Percentiles rank a stretch among this genome's conserved stretches.
Conservation (phyloP, 768 basidiomycete species). For the Scleroderma citrinum region DNA sequence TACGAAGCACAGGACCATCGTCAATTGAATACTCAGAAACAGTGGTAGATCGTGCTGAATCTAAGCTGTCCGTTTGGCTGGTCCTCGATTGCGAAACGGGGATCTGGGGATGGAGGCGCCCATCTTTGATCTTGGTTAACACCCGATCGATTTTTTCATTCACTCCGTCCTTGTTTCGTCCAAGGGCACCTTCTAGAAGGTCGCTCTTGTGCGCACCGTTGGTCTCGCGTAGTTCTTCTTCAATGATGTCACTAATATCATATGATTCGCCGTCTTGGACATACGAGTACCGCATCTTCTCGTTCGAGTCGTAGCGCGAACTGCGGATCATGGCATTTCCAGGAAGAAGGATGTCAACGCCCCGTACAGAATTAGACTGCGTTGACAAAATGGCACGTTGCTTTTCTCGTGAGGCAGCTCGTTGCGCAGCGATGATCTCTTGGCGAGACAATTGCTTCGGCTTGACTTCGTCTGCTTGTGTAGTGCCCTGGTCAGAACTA, state of each 20-base stretch:
- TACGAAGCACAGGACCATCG: conserved; percentile 19
- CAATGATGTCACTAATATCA: conserved; percentile 91
- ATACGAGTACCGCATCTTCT: conserved; percentile 88
- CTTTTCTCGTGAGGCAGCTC: conserved; percentile 78
- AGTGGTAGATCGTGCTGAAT: conserved; percentile 28
- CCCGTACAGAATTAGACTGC: conserved; percentile 77
- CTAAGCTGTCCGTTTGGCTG: conserved; percentile 19
- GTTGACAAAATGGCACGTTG: conserved; percentile 83
- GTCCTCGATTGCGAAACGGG: conserved; percentile 3
- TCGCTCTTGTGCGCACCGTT: conserved; percentile 43
- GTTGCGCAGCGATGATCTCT: conserved; percentile 91
- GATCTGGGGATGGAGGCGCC: conserved; percentile 37
- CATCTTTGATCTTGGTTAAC: conserved; percentile 68
- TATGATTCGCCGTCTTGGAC: conserved; percentile 89
- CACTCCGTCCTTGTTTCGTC: conserved; percentile 50
- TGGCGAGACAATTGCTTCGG: conserved; percentile 54
- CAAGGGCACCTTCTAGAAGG: conserved; percentile 61
- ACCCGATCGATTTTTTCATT: conserved; percentile 71
- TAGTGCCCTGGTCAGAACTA: conserved; percentile 38
- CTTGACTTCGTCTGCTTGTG: conserved; percentile 32
- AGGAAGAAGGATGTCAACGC: conserved; percentile 83
- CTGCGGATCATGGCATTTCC: conserved; percentile 84
- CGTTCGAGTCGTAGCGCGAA: conserved; percentile 62
- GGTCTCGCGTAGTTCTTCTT: conserved; percentile 75
- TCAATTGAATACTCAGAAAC: conserved; percentile 58